Base-by-base conservation (phyloP, 495 filamentous ascomycete genomes). In the Beverwykella pulmonaria region DNA sequence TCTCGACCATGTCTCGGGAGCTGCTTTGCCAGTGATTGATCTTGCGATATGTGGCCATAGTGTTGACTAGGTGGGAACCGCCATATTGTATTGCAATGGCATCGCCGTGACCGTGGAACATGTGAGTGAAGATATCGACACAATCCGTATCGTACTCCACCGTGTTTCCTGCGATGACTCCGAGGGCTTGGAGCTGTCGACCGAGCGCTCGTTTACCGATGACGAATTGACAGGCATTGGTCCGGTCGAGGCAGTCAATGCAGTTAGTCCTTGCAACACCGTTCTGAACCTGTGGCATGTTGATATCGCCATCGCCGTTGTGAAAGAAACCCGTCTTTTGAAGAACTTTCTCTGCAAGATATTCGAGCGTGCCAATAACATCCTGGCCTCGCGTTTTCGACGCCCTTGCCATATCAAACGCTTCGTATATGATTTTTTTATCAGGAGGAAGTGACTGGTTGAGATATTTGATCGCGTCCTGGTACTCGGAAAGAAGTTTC, bases 21-120 rank as follows among this genome's bases (percentile, higher is more conserved):
- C 95, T 91, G 68, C 92, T 96, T 41, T 91, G 96, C 94, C 94
- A 98, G 74, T 97, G 93, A 65, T 98, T 98, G 74, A 97, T 95
- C 76, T 97, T 97, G 54, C 94, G 88, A 75, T 98, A 98, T 1
- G 95, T 98, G 61, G 93, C 93, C 93, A 97, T 97, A 0, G 94
- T 98, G 76, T 98, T 98, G 63, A 98, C 94, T 0, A 98, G 82
- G 75, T 98, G 94, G 10, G 93, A 97, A 25, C 94, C 95, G 54
- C 95, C 95, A 73, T 98, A 98, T 73, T 98, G 94, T 30, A 97
- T 90, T 23, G 94, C 94, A 74, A 98, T 97, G 20, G 92, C 96
- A 73, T 98, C 94, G 39, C 94, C 94, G 73, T 98, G 94, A 68
- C 94, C 92, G 73, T 97, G 93, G 77, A 87, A 93, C 94, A 98